Evolutionary conservation across 139 green algal genomes (phyloP), one percentile per base, ranked within the genome.

Genomic region (Closterium sp.): DNA sequence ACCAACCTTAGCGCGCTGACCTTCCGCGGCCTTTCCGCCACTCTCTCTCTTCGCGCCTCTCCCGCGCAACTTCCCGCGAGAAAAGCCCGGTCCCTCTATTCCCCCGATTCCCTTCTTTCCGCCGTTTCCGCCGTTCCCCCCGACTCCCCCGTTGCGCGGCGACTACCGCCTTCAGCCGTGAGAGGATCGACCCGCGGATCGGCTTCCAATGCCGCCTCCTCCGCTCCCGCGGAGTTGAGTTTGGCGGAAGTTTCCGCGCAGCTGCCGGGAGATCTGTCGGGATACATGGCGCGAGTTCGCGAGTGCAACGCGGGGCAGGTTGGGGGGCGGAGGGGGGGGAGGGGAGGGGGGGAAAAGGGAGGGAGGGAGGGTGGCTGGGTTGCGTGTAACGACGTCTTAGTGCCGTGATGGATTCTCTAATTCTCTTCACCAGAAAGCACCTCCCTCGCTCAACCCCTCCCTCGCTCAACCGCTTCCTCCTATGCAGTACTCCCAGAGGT

Each of bases 251-350:
- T 76, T 28, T 76, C 55, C 55, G 55, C 12, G 55, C 55, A 76
- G 12, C 55, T 76, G 12, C 55, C 55, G 55, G 55, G 0, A 2
- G 55, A 76, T 76, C 55, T 76, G 10, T 76, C 55, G 16, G 55
- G 55, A 28, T 76, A 76, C 55, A 28, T 76, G 55, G 32, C 31
- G 66, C 86, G 86, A 34, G 86, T 89, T 6, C n/a, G 28, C 66
- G 86, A 89, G 32, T 89, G 86, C 86, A 89, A 89, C 86, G 66
- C 30, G n/a, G 86, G 86, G n/a, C 86, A 84, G 86, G 86, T 89
- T 12, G 4, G 86, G 12, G n/a, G 86, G 10, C 30, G n/a, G 64
- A 4, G 33, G 32, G 33, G 21, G 33, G 21, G 9, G 5, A 16
- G 33, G 33, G 23, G 33, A 34, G 12, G 33, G 32, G 32, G 9